Evolutionary conservation across 352 stramenopile genomes (phyloP).

Genomic region (Phytophthora chlamydospora): DNA sequence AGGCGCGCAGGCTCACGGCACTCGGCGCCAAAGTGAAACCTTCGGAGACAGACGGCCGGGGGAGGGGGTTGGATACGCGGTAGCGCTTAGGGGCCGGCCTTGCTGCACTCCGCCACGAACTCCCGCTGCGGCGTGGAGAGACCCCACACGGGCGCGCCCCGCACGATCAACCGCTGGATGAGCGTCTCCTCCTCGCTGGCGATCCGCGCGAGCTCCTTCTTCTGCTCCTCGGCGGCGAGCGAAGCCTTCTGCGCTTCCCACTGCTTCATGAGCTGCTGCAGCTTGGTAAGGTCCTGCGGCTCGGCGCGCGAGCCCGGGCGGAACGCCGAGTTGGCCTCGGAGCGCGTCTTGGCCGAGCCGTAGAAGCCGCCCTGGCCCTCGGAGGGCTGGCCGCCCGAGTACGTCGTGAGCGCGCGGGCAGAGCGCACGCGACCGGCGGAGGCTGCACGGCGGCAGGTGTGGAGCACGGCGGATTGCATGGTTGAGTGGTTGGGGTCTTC

Average conservation of each 20-base stretch:
- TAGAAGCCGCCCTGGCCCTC: constrained; percentile 93
- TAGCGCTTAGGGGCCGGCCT: constrained; percentile 22
- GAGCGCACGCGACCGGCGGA: constrained; percentile 7
- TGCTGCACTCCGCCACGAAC: constrained; percentile 70
- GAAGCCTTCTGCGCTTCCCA: constrained; percentile 50
- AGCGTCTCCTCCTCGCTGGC: constrained; percentile 52
- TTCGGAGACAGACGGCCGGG: constrained; percentile 7
- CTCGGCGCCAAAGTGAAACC: constrained; percentile 4
- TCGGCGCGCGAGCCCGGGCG: constrained; percentile 69
- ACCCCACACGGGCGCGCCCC: constrained; percentile 75
- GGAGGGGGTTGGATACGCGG: constrained; percentile 7
- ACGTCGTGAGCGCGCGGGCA: constrained; percentile 64
- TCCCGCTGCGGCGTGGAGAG: constrained; percentile 75
- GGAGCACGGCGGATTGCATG: constrained; percentile 33
- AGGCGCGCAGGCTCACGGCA: no score
- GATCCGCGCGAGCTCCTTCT: constrained; percentile 50
- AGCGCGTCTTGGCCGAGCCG: constrained; percentile 82
- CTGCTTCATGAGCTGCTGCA: constrained; percentile 65
- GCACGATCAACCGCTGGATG: constrained; percentile 70
- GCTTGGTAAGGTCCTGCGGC: constrained; percentile 57
- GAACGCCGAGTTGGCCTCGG: constrained; percentile 70
- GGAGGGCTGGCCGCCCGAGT: constrained; percentile 88
- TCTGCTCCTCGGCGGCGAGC: constrained; percentile 47
- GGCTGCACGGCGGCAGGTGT: constrained; percentile 28
- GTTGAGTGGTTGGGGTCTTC: not conserved